Evolutionary conservation across 2,329 filamentous ascomycete species (phyloP).

Genomic region (Aureobasidium pullulans): DNA sequence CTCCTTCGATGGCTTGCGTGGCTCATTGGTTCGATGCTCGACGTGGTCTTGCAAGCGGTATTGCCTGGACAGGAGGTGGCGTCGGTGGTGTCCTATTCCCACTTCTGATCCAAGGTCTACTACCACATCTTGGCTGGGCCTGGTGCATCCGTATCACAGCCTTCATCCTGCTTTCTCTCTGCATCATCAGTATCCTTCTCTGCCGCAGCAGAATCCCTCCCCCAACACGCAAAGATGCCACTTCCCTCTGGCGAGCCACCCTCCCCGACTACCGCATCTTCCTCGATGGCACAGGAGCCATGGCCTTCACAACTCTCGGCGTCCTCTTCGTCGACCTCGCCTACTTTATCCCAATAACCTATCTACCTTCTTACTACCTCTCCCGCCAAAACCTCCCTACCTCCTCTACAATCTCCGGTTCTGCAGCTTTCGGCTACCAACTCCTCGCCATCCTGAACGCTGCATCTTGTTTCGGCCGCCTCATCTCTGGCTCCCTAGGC

Average conservation of each 20-base stretch:
- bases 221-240: constrained; percentile 29
- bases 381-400: background rate
- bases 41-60: constrained; percentile 72
- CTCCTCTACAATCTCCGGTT: background rate
- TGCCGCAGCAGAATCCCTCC: constrained; percentile 39
- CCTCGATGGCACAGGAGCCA: constrained; percentile 26
- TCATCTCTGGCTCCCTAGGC: constrained; percentile 68
- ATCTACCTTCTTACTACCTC: constrained; percentile 41
- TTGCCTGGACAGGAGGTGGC: constrained; percentile 63
- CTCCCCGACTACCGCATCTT: constrained; percentile 40
- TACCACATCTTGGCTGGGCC: constrained; percentile 38
- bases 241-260: constrained; percentile 20
- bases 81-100: constrained; percentile 43
- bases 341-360: constrained; percentile 64
- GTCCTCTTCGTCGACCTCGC: constrained; percentile 44
- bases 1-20: constrained; percentile 69
- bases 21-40: constrained; percentile 74
- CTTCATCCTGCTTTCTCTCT: constrained; percentile 39
- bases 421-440: constrained; percentile 68
- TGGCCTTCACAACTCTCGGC: constrained; percentile 36
- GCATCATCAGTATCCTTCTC: constrained; percentile 33
- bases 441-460: constrained; percentile 78
- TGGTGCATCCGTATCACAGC: constrained; percentile 42
- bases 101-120: constrained; percentile 37
- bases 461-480: constrained; percentile 69